Evolutionary conservation across 371 early-diverging fungal species (phyloP).

Genomic region (Lichtheimia corymbifera): DNA sequence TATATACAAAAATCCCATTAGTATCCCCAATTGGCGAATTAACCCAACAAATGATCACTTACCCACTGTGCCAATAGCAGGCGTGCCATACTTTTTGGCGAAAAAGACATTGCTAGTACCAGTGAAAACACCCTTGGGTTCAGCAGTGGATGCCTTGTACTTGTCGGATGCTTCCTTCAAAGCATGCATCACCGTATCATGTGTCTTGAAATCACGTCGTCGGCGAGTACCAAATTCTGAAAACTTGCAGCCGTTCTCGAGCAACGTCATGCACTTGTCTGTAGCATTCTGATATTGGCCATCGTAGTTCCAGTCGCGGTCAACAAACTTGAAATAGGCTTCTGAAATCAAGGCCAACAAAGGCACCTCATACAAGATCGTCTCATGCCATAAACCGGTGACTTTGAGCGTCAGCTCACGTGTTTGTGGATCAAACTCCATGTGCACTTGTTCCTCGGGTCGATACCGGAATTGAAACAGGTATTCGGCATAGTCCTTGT

Average conservation of each 20-base stretch:
- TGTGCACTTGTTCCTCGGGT: conserved; percentile 59
- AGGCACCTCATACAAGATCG: conserved; percentile 79
- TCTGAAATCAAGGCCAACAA: conserved; percentile 72
- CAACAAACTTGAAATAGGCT: conserved; percentile 69
- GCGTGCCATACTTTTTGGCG: conserved; percentile 64
- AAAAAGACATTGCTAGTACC: conserved; percentile 79
- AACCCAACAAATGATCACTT: conserved; percentile 9
- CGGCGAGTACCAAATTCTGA: conserved; percentile 82
- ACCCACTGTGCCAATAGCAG: conserved; percentile 74
- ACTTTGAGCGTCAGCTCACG: conserved; percentile 52
- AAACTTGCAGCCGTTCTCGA: conserved; percentile 64
- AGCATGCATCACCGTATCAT: conserved; percentile 62
- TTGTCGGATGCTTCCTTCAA: conserved; percentile 30
- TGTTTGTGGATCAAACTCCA: conserved; percentile 32
- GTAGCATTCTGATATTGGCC: conserved; percentile 60
- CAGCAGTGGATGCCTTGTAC: conserved; percentile 18
- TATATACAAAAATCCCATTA: not conserved
- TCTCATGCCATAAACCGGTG: conserved; percentile 68
- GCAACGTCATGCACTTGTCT: conserved; percentile 52
- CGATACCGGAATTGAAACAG: conserved; percentile 57
- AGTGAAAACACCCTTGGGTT: conserved; percentile 44
- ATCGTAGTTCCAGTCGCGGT: conserved; percentile 70
- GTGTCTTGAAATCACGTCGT: conserved; percentile 69
- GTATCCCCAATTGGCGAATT: too few species aligned
- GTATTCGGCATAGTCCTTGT: conserved; percentile 59